Conservation (phyloP, 768 basidiomycete species). For the Coprinellus micaceus region DNA sequence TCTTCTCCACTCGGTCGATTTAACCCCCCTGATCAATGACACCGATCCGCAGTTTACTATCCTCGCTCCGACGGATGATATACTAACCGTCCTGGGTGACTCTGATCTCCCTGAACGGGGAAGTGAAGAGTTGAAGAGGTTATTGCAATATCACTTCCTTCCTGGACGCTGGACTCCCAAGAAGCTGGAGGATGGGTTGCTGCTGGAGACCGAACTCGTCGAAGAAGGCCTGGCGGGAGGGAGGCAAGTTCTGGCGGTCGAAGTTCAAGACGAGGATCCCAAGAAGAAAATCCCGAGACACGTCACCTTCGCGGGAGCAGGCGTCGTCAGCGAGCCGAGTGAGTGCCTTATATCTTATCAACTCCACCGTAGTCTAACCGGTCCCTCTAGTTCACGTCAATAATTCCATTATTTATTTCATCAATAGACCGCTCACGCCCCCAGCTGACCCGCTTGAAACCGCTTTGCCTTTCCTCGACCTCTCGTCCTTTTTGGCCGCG, state of each 20-base stretch:
- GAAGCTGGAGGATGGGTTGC: slow-evolving; percentile 67
- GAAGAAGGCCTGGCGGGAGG: slow-evolving; percentile 67
- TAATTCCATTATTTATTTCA: slow-evolving; percentile 83
- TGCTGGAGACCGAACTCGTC: slow-evolving; percentile 75
- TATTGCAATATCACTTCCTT: slow-evolving; percentile 88
- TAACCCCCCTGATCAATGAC: slow-evolving; percentile 67
- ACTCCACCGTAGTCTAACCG: neutral
- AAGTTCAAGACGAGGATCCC: slow-evolving; percentile 52
- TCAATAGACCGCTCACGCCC: slow-evolving; percentile 78
- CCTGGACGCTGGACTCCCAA: slow-evolving; percentile 71
- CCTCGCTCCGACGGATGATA: slow-evolving; percentile 87
- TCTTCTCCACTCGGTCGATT: slow-evolving; percentile 77
- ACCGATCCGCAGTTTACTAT: slow-evolving; percentile 76
- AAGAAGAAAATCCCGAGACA: slow-evolving; percentile 45
- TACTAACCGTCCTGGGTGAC: slow-evolving; percentile 55
- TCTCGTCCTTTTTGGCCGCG: slow-evolving; percentile 88
- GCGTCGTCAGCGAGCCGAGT: slow-evolving; percentile 76
- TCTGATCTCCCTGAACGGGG: slow-evolving; percentile 61
- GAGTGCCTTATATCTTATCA: slow-evolving; percentile 22
- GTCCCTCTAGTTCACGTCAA: slow-evolving; percentile 59
- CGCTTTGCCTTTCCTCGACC: slow-evolving; percentile 75
- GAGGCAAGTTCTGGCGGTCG: slow-evolving; percentile 68
- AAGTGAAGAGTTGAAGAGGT: slow-evolving; percentile 62
- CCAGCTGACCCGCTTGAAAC: slow-evolving; percentile 80
- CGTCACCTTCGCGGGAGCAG: slow-evolving; percentile 81